Evolutionary conservation across 345 rosid genomes (phyloP).

Genomic region (Pelargonium nanum): DNA sequence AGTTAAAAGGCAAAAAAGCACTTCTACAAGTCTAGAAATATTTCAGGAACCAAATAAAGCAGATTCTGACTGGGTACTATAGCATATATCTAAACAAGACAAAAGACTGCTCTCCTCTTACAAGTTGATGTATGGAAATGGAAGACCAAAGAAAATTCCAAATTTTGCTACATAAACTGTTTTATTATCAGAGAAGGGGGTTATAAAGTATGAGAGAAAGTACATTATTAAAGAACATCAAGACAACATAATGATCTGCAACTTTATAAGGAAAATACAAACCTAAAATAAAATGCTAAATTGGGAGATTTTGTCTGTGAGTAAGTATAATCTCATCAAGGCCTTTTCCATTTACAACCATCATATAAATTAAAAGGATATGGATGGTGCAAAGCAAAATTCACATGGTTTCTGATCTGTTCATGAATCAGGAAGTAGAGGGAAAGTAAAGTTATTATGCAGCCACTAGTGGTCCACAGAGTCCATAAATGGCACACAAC

Average conservation of each 20-base stretch:
- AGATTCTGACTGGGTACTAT: too few relatives aligned
- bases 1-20: neutral
- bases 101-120: too few relatives aligned
- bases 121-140: too few relatives aligned
- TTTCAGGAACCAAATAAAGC: neutral
- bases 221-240: neutral
- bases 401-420: neutral
- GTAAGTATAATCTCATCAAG: neutral
- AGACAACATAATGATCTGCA: neutral
- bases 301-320: neutral
- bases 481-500: neutral
- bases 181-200: too few relatives aligned
- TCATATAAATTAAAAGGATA: neutral
- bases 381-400: neutral
- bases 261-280: neutral
- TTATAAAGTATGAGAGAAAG: neutral
- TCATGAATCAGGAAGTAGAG: neutral
- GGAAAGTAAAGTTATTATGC: neutral
- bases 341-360: neutral
- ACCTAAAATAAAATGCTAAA: neutral
- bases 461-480: neutral
- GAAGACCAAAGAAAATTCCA: too few relatives aligned
- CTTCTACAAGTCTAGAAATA: neutral
- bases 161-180: neutral
- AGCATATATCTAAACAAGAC: neutral